These are phyloP conservation scores for Botryobasidium botryosum DNA, from an alignment of 768 basidiomycete species.

Conservation along the genomic window DNA sequence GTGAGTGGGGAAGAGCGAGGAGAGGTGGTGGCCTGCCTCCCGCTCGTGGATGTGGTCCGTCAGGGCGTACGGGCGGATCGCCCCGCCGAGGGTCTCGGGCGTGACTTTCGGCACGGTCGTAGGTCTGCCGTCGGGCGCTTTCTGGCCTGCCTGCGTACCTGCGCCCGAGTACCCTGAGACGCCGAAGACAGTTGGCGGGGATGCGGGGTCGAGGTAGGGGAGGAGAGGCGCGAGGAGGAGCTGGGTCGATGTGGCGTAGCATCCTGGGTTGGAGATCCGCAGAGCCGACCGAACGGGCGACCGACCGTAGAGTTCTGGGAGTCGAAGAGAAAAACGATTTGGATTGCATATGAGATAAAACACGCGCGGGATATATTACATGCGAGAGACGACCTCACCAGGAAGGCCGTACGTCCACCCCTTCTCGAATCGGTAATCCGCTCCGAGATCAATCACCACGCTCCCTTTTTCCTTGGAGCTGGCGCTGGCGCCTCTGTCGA, in stretches of 20 bases:
- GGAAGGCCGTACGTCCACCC: constrained; percentile 97
- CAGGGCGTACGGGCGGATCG: constrained; percentile 69
- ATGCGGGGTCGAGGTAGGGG: constrained; percentile 37
- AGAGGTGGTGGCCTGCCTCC: constrained; percentile 76
- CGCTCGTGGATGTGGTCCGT: constrained; percentile 99
- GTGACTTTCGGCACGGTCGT: constrained; percentile 68
- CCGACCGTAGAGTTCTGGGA: constrained; percentile 75
- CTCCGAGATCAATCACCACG: constrained; percentile 82
- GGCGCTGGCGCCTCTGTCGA: constrained; percentile 53
- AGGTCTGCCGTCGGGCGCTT: constrained; percentile 49
- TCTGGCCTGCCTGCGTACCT: constrained; percentile 59
- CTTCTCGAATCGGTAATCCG: constrained; percentile 88
- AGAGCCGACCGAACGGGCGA: constrained; percentile 47
- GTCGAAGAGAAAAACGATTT: constrained; percentile 20
- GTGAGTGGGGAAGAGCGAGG: constrained; percentile 31
- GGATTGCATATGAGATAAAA: too few relatives aligned
- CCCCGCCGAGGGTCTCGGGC: constrained; percentile 54
- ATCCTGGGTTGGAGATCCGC: constrained; percentile 93
- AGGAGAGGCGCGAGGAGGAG: constrained; percentile 83
- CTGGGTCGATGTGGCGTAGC: constrained; percentile 88
- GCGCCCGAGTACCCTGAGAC: constrained; percentile 92
- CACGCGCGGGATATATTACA: constrained; percentile 16
- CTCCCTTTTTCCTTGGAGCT: constrained; percentile 31
- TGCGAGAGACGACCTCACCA: constrained; percentile 43
- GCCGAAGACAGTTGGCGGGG: constrained; percentile 75